A percentile compares a stretch with the other conserved stretches of the same genome.
phyloP scores from a whole-genome alignment of 257 asterid genomes.

The Solanum boliviense region DNA sequence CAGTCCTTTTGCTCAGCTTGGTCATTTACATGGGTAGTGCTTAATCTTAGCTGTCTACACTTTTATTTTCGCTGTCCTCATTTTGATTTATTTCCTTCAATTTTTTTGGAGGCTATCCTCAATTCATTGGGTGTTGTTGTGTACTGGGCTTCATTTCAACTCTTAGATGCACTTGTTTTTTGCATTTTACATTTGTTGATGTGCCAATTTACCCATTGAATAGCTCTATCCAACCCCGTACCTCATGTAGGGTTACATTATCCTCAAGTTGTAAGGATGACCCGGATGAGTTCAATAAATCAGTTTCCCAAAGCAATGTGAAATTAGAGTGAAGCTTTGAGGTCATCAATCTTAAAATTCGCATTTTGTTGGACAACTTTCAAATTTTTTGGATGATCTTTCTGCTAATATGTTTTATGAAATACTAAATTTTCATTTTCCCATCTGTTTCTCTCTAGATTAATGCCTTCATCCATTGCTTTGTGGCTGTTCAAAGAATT shows the following conservation, averaged over 20 bases:
- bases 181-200: neutral
- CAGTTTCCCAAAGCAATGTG: neutral
- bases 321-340: neutral
- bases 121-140: neutral
- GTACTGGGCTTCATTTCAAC: neutral
- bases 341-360: neutral
- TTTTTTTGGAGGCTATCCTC: neutral
- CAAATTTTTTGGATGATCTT: neutral
- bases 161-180: neutral
- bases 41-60: neutral
- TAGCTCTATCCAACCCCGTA: neutral
- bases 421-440: neutral
- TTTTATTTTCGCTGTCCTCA: neutral
- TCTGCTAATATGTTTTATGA: neutral
- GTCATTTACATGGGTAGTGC: neutral
- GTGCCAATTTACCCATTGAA: neutral
- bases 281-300: neutral
- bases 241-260: neutral
- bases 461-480: slow-evolving; percentile 82
- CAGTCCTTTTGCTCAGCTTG: neutral
- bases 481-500: slow-evolving; percentile 70
- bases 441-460: slow-evolving; percentile 25
- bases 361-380: neutral
- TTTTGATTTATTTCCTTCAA: neutral
- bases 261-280: neutral